A percentile compares a stretch with the other conserved stretches of the same genome.
Conservation (phyloP, 208 protist genomes). For the Trypanosoma lewisi region DNA sequence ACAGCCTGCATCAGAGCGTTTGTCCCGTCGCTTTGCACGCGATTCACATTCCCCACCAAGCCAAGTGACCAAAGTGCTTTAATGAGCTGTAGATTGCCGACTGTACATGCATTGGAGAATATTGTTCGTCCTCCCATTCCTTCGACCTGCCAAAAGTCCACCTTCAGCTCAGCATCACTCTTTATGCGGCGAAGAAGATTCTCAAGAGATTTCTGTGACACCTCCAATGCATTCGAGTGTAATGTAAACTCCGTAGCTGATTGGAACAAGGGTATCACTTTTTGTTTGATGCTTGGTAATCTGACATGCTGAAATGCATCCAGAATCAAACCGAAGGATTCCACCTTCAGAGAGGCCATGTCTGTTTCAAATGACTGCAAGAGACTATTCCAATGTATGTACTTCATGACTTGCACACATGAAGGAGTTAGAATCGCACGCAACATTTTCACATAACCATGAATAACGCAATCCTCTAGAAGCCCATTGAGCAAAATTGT, state of each 20-base stretch:
- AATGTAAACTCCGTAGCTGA: neutral
- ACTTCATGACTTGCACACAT: conserved; percentile 7
- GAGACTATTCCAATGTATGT: conserved; percentile 8
- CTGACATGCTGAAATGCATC: neutral
- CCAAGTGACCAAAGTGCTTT: conserved; percentile 4
- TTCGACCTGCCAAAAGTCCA: conserved; percentile 20
- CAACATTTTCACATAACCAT: conserved; percentile 4
- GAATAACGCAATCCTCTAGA: conserved; percentile 9
- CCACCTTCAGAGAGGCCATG: neutral
- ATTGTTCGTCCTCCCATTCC: conserved; percentile 11
- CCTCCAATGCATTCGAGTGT: neutral
- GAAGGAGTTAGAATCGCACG: neutral
- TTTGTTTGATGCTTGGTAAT: neutral
- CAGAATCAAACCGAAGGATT: conserved; percentile 3
- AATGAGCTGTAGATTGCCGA: conserved; percentile 15
- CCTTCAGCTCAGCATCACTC: neutral
- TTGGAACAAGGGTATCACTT: conserved; percentile 17
- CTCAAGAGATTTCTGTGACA: neutral
- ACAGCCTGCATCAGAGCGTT: conserved; percentile 29
- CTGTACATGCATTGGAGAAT: conserved; percentile 21
- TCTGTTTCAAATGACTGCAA: conserved; percentile 1
- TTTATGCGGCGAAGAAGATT: conserved; percentile 9
- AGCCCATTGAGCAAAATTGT: conserved; percentile 5
- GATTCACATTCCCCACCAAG: conserved; percentile 16
- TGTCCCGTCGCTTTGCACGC: conserved; percentile 22